Base-by-base conservation (phyloP, 148 eudicot genomes). In the Amaranthus hypochondriacus region DNA sequence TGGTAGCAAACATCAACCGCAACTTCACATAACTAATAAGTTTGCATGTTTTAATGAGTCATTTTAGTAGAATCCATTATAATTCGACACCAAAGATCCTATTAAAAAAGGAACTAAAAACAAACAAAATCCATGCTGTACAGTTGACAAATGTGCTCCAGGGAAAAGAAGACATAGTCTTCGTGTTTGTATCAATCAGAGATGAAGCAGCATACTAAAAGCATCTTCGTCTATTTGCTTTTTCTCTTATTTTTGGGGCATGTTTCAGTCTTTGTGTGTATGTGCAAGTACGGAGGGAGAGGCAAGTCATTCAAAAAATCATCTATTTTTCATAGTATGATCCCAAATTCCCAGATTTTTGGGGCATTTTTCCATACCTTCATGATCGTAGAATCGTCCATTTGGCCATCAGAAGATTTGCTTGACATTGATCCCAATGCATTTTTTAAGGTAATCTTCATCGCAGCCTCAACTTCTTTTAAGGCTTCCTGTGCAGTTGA, bases 391-490 rank as follows among this genome's bases (percentile, higher is more conserved):
- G 85, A 80, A 78, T 94, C 97, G 82, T 94, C 97, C 90, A 94
- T 83, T 60, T 86, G 98, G 62, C 84, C 83, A 77, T 94, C 98
- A 68, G 78, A 84, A 56, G 89, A 66, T 78, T 77, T 88, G 80
- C 72, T 87, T 78, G 87, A 73, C 86, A 87, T 83, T 52, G 92
- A 76, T 70, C 96, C 98, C 44, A 94, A 73, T 77, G 97, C 93
- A 87, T 89, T 94, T 76, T 88, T 87, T 83, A 88, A 84, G 63
- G 97, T 79, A 75, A 94, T 86, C 84, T 89, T 91, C 98, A 94
- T 87, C 59, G 97, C 98, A 48, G 96, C 96, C 78, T 94, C 98
- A 81, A 94, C 87, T 85, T 91, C 98, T 85, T 87, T 94, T 52
- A 97, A 83, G 70, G 95, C 85, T 82, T 94, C 97, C 69, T 82